phyloP scores from a whole-genome alignment of 768 basidiomycete species.

The Termitomyces sp. region DNA sequence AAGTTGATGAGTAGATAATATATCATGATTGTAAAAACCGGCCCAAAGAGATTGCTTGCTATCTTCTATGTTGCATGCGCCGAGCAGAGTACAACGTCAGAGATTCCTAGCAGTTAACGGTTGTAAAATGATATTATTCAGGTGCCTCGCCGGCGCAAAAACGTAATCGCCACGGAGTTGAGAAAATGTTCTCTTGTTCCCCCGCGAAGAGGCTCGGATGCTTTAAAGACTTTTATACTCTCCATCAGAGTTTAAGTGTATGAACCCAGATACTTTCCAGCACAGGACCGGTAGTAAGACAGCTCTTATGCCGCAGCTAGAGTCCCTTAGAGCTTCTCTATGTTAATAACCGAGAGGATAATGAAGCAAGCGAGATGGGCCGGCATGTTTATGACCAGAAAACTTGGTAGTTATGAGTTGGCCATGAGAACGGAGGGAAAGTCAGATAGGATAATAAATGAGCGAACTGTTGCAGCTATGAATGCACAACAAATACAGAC shows the following conservation, averaged over 20 bases:
- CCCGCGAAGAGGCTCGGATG: constrained; percentile 30
- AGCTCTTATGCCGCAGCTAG: constrained; percentile 42
- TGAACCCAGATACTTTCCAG: constrained; percentile 41
- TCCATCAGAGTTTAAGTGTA: background rate
- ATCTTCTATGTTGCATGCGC: no score
- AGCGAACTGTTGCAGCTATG: constrained; percentile 13
- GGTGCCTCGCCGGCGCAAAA: constrained; percentile 38
- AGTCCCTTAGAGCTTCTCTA: constrained; percentile 37
- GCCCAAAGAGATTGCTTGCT: no score
- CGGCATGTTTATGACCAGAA: constrained; percentile 50
- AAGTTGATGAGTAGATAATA: no score
- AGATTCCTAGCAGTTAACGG: no score
- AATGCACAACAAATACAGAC: no score
- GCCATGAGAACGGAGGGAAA: background rate
- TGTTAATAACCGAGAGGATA: constrained; percentile 52
- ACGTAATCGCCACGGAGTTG: constrained; percentile 64
- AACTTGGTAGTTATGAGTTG: constrained; percentile 39
- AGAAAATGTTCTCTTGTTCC: constrained; percentile 54
- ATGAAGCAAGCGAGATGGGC: constrained; percentile 57
- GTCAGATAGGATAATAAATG: background rate
- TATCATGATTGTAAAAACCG: no score
- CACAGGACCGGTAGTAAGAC: constrained; percentile 28
- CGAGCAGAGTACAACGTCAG: no score
- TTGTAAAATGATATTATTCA: no score
- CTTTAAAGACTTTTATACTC: no score